phyloP scores from a whole-genome alignment of 169 alveolate genomes.

The Plasmodium adleri region DNA sequence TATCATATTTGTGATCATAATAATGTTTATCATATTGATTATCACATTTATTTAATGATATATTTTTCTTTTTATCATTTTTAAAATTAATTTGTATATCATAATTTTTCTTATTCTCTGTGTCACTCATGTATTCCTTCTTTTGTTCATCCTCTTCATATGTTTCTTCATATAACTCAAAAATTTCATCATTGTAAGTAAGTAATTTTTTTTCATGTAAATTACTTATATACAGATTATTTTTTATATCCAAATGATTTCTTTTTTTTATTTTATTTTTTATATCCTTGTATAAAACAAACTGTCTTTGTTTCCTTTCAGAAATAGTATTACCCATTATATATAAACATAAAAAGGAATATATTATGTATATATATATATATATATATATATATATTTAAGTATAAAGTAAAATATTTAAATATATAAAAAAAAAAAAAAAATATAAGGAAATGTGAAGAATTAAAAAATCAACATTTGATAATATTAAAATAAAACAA shows the following conservation, averaged over 20 bases:
- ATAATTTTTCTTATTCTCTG: neutral
- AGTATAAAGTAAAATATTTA: neutral
- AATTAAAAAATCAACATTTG: neutral
- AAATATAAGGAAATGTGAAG: neutral
- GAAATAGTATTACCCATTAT: slow-evolving; percentile 66
- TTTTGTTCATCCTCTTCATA: slow-evolving; percentile 8
- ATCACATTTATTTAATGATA: too few species aligned
- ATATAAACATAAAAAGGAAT: neutral
- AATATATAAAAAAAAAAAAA: neutral
- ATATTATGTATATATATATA: neutral
- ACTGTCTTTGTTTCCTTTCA: slow-evolving; percentile 43
- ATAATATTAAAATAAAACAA: neutral
- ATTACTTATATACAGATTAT: slow-evolving; percentile 34
- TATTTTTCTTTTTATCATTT: slow-evolving; percentile 5
- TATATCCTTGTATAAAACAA: slow-evolving; percentile 60
- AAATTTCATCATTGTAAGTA: slow-evolving; percentile 22
- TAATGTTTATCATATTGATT: neutral
- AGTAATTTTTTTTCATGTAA: slow-evolving; percentile 28
- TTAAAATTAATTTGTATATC: slow-evolving; percentile 24
- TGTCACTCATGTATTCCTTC: neutral
- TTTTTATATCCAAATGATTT: slow-evolving; percentile 28
- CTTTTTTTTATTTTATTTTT: slow-evolving; percentile 51
- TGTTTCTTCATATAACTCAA: slow-evolving; percentile 18
- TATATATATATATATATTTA: slow-evolving; percentile 1
- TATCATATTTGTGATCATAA: neutral